Percentiles rank a stretch among this genome's conserved stretches.
phyloP scores from a whole-genome alignment of 495 filamentous ascomycete species.

The Trichocladium antarcticum region DNA sequence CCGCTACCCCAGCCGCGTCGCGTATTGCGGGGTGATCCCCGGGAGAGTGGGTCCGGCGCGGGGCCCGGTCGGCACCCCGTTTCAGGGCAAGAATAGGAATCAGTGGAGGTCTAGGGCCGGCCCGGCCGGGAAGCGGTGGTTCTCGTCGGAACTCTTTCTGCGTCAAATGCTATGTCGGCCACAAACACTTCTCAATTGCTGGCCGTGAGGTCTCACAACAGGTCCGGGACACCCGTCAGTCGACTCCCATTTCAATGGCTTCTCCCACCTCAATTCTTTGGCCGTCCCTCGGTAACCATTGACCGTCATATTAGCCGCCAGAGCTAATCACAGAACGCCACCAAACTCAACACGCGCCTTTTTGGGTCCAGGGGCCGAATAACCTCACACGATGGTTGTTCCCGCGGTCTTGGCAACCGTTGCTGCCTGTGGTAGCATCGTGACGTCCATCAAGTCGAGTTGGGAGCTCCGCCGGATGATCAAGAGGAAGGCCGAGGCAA shows the following conservation, averaged over 20 bases:
- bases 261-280: not conserved
- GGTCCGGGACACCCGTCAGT: not conserved
- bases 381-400: slow-evolving; percentile 10
- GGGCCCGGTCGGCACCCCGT: slow-evolving; percentile 1
- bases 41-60: not conserved
- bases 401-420: slow-evolving; percentile 16
- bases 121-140: not conserved
- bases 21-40: slow-evolving; percentile 3
- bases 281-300: not conserved
- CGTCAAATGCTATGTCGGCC: not conserved
- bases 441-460: slow-evolving; percentile 21
- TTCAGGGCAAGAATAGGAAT: not conserved
- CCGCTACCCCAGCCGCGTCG: too few species aligned
- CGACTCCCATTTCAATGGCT: not conserved
- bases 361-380: not conserved
- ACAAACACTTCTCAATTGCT: too few species aligned
- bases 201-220: too few species aligned
- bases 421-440: slow-evolving; percentile 17
- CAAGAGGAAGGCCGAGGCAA: slow-evolving; percentile 13
- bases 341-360: not conserved
- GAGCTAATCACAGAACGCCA: not conserved
- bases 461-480: slow-evolving; percentile 20
- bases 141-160: not conserved
- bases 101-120: not conserved
- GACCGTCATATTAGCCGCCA: not conserved